Evolutionary conservation across 225 moss, liverwort and hornwort genomes (phyloP).

Genomic region (Pseudisothecium myosuroides): DNA sequence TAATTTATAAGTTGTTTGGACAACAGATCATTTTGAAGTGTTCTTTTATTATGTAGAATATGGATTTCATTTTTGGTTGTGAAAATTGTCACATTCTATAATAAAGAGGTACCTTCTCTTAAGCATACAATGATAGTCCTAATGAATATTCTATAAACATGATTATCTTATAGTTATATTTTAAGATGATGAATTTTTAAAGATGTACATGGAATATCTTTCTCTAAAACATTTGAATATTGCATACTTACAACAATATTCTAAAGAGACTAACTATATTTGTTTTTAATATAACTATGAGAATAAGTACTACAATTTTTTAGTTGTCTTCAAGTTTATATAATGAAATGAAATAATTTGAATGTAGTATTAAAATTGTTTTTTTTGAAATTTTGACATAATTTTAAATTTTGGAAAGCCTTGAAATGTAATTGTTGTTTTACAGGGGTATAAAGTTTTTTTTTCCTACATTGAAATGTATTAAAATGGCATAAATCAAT

Average conservation of each 20-base stretch:
- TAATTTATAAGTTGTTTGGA: background rate
- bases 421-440: background rate
- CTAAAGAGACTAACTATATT: background rate
- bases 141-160: background rate
- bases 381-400: background rate
- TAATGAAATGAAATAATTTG: background rate
- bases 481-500: background rate
- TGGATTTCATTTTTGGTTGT: background rate
- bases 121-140: background rate
- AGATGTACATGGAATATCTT: background rate
- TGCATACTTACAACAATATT: background rate
- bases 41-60: background rate
- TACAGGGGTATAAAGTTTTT: background rate
- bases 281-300: background rate
- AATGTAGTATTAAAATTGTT: too few species aligned
- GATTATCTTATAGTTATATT: background rate
- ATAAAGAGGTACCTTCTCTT: background rate
- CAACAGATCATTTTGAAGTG: background rate
- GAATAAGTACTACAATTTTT: background rate
- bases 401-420: background rate
- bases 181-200: background rate
- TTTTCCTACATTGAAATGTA: background rate
- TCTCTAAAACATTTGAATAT: background rate
- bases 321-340: too few species aligned
- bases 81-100: background rate